These are phyloP conservation scores for Trichoderma polysporum DNA, from an alignment of 2,329 filamentous ascomycete species.

Conservation along the genomic window DNA sequence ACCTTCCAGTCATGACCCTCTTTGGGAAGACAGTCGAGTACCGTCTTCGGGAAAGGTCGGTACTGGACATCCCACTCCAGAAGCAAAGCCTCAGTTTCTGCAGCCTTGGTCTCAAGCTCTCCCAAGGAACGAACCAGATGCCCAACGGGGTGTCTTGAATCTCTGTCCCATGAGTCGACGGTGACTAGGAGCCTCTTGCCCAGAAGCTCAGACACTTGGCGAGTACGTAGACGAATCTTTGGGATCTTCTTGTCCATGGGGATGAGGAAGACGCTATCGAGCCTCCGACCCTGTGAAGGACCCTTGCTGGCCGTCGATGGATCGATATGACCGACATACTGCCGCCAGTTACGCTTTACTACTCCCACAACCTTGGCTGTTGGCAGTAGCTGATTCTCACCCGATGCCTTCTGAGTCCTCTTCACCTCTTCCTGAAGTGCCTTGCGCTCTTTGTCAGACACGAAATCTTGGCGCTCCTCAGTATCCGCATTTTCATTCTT, in stretches of 20 bases:
- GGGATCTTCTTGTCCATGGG: slow-evolving; percentile 98
- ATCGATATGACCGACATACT: slow-evolving; percentile 96
- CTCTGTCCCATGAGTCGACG: slow-evolving; percentile 92
- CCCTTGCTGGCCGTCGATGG: slow-evolving; percentile 74
- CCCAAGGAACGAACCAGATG: slow-evolving; percentile 93
- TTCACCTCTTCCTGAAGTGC: slow-evolving; percentile 90
- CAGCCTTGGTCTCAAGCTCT: slow-evolving; percentile 93
- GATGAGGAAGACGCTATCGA: slow-evolving; percentile 91
- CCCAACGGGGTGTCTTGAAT: slow-evolving; percentile 87
- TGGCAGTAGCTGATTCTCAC: slow-evolving; percentile 78
- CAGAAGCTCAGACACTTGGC: slow-evolving; percentile 83
- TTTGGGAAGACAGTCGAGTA: slow-evolving; percentile 85
- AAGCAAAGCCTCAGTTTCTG: slow-evolving; percentile 91
- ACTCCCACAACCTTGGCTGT: slow-evolving; percentile 91
- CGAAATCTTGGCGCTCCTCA: slow-evolving; percentile 71
- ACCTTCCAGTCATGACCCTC: slow-evolving; percentile 96
- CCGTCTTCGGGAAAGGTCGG: slow-evolving; percentile 91
- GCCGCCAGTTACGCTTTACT: slow-evolving; percentile 94
- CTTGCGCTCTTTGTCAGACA: slow-evolving; percentile 83
- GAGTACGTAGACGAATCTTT: slow-evolving; percentile 89
- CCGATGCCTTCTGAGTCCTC: slow-evolving; percentile 72
- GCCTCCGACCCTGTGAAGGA: slow-evolving; percentile 73
- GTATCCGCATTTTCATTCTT: slow-evolving; percentile 91
- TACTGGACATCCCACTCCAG: slow-evolving; percentile 98
- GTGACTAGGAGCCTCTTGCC: slow-evolving; percentile 91